Evolutionary conservation across 2,329 filamentous ascomycete genomes (phyloP).

Genomic region (Ophiosphaerella herpotricha): DNA sequence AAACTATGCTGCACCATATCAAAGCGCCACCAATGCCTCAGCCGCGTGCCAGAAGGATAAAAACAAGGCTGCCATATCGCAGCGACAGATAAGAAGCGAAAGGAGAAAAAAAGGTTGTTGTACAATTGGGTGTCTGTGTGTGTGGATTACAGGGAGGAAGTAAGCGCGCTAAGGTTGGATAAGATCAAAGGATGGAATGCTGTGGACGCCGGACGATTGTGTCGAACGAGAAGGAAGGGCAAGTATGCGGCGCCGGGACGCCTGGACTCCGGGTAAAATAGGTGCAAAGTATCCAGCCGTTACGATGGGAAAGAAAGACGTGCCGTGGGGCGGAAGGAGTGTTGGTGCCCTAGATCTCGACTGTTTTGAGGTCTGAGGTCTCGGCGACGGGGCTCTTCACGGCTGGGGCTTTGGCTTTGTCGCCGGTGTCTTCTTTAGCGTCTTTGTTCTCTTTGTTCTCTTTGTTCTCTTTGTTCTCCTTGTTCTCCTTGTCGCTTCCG

Average conservation of each 20-base stretch:
- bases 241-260: conserved; percentile 17
- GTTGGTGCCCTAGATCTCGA: conserved; percentile 48
- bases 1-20: too few species aligned
- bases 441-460: conserved; percentile 47
- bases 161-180: too few species aligned
- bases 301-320: conserved; percentile 10
- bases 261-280: conserved; percentile 23
- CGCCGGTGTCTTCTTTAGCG: conserved; percentile 26
- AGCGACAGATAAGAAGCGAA: background rate
- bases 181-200: conserved; percentile 5
- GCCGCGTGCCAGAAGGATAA: background rate
- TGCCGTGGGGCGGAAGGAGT: too few species aligned
- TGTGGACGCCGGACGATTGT: conserved; percentile 17
- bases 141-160: conserved; percentile 1
- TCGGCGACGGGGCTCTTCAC: conserved; percentile 37
- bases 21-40: background rate
- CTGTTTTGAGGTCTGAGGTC: conserved; percentile 52
- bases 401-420: conserved; percentile 24
- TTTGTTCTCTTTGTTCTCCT: conserved; percentile 47
- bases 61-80: background rate
- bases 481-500: conserved; percentile 48
- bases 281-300: conserved; percentile 33
- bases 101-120: conserved; percentile 13
- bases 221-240: conserved; percentile 11
- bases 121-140: conserved; percentile 10